A percentile compares a stretch with the other conserved stretches of the same genome.
phyloP scores from a whole-genome alignment of 345 rosid genomes.

The Pseudoturritis turrita region DNA sequence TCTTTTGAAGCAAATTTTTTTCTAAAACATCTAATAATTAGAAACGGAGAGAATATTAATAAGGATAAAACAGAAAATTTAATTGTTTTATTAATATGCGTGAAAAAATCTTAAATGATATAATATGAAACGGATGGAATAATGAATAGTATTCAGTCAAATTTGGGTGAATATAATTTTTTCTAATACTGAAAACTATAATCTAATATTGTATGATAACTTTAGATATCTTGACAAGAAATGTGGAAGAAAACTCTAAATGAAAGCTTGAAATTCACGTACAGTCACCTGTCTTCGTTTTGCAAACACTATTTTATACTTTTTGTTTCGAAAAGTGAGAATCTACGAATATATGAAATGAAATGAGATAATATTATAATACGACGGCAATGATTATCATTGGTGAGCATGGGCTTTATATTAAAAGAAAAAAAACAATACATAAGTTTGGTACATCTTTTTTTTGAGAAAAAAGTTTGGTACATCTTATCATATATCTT shows the following conservation, averaged over 20 bases:
- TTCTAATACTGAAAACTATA: too few species aligned
- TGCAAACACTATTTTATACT: neutral
- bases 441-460: neutral
- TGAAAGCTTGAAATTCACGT: neutral
- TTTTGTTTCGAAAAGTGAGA: neutral
- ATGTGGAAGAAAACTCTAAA: neutral
- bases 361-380: neutral
- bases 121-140: too few species aligned
- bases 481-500: neutral
- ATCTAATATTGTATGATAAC: too few species aligned
- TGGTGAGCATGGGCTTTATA: neutral
- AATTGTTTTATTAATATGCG: too few species aligned
- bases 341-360: neutral
- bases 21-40: too few species aligned
- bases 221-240: too few species aligned
- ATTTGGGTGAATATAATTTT: too few species aligned
- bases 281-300: neutral
- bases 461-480: conserved; percentile 1
- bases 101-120: too few species aligned
- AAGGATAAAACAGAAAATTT: too few species aligned
- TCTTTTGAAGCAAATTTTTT: too few species aligned
- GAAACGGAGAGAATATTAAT: too few species aligned
- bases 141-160: too few species aligned
- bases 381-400: neutral
- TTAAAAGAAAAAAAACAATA: conserved; percentile 5